phyloP scores from a whole-genome alignment of 148 eudicot species.

The Cornus florida region DNA sequence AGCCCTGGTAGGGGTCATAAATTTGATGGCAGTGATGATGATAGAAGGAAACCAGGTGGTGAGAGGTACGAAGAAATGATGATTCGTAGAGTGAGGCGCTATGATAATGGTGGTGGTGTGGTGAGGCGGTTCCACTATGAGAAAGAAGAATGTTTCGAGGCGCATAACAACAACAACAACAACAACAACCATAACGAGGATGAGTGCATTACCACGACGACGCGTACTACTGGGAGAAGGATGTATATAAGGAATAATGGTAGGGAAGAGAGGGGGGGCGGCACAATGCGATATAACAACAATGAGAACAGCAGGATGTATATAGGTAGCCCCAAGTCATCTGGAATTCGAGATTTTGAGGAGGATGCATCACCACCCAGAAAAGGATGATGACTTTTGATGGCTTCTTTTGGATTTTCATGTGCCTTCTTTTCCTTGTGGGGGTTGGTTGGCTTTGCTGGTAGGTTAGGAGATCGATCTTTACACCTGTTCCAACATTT shows the following conservation, averaged over 20 bases:
- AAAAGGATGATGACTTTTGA: conserved; percentile 13
- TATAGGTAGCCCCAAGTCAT: conserved; percentile 22
- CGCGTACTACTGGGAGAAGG: conserved; percentile 32
- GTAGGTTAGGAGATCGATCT: conserved; percentile 8
- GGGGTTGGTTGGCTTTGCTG: background rate
- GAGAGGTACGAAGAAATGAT: conserved; percentile 43
- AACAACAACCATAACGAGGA: conserved; percentile 6
- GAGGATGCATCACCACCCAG: conserved; percentile 30
- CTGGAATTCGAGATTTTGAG: conserved; percentile 26
- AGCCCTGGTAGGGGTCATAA: conserved; percentile 35
- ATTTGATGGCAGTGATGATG: conserved; percentile 27
- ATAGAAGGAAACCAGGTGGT: conserved; percentile 40
- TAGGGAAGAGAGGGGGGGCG: conserved; percentile 31
- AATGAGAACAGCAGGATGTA: conserved; percentile 10
- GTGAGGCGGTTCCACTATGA: conserved; percentile 45
- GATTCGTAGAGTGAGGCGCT: conserved; percentile 36
- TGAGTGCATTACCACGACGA: conserved; percentile 7
- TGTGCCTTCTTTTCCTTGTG: background rate
- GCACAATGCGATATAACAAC: conserved; percentile 24
- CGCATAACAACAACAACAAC: conserved; percentile 18
- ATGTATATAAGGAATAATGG: conserved; percentile 19
- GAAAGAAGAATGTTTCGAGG: background rate
- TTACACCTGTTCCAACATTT: background rate
- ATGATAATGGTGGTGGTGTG: conserved; percentile 34
- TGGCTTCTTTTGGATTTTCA: background rate